Evolutionary conservation across 2,329 filamentous ascomycete species (phyloP).

Genomic region (Lachnellula arida): DNA sequence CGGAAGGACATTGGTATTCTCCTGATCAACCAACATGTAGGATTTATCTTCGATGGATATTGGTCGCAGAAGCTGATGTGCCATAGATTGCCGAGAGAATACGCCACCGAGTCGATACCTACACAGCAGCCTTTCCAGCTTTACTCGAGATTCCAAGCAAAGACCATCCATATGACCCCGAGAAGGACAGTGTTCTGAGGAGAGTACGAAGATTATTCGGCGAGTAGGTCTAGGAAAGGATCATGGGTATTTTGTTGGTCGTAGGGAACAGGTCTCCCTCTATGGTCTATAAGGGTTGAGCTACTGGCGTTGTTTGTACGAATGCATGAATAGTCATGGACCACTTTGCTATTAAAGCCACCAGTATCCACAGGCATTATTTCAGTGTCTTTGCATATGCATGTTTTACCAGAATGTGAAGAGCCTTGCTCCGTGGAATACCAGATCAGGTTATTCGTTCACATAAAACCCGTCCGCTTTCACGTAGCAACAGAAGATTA

Average conservation of each 20-base stretch:
- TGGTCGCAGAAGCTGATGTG: not conserved
- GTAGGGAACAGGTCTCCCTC: too few relatives aligned
- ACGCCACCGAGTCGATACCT: constrained; percentile 82
- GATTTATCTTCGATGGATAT: constrained; percentile 21
- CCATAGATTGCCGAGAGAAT: constrained; percentile 86
- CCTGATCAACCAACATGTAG: constrained; percentile 95
- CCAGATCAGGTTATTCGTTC: too few relatives aligned
- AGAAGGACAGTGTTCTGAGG: constrained; percentile 96
- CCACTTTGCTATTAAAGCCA: not conserved
- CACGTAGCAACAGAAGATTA: too few relatives aligned
- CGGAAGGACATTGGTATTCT: constrained; percentile 96
- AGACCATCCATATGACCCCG: constrained; percentile 97
- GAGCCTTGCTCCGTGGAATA: too few relatives aligned
- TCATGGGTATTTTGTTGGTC: too few relatives aligned
- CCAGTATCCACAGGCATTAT: not conserved
- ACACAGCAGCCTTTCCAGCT: constrained; percentile 92
- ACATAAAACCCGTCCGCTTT: too few relatives aligned
- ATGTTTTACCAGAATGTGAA: too few relatives aligned
- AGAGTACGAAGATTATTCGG: constrained; percentile 71
- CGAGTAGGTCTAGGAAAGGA: constrained; percentile 46
- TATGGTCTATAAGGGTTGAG: not conserved
- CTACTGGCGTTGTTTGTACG: constrained; percentile 3
- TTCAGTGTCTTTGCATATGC: too few relatives aligned
- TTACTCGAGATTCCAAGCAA: constrained; percentile 97
- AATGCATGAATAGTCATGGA: not conserved